Conservation (phyloP, 257 asterid genomes). For the Perilla frutescens region DNA sequence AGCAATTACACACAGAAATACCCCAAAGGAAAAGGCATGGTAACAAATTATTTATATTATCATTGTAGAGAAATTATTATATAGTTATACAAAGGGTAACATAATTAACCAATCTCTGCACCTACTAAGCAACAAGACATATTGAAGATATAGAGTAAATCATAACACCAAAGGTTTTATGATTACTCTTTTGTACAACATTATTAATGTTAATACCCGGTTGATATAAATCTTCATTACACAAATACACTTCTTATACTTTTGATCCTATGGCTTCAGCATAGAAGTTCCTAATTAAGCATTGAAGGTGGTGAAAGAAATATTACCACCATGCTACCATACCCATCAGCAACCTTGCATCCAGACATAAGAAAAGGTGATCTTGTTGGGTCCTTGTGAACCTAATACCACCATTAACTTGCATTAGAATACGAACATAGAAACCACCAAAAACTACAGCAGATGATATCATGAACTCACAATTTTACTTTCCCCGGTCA, state of each 20-base stretch:
- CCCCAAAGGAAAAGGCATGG: neutral
- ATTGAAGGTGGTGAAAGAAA: conserved; percentile 26
- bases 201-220: neutral
- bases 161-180: neutral
- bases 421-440: conserved; percentile 24
- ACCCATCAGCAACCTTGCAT: conserved; percentile 98
- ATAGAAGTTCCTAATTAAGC: conserved; percentile 1
- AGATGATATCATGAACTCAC: conserved; percentile 52
- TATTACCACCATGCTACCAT: conserved; percentile 94
- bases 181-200: neutral
- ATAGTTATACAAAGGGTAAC: neutral
- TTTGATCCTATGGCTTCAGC: neutral
- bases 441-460: conserved; percentile 20
- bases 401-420: conserved; percentile 50
- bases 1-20: neutral
- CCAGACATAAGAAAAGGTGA: conserved; percentile 95
- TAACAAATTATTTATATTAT: neutral
- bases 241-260: neutral
- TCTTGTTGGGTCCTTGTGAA: conserved; percentile 78
- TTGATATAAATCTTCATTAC: conserved; percentile 14
- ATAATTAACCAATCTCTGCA: neutral
- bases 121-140: conserved; percentile 2
- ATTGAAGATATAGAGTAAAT: conserved; percentile 17
- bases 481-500: conserved; percentile 99
- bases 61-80: neutral